Base-by-base conservation (phyloP, 345 rosid species). In the Durio zibethinus region DNA sequence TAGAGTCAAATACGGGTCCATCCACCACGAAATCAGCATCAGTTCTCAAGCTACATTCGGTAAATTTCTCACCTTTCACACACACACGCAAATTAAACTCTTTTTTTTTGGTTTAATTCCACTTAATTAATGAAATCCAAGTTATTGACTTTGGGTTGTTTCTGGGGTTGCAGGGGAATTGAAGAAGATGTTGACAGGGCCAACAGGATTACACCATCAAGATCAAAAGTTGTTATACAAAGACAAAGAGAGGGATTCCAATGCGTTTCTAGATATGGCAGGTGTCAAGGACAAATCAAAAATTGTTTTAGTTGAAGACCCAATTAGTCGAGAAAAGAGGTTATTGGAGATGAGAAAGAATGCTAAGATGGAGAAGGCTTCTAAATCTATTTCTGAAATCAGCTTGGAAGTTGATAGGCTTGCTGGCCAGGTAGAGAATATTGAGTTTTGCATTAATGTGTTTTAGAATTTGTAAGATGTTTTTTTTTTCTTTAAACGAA, bases 211-310 rank as follows among this genome's bases (percentile, higher is more conserved):
- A 65, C 95, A 94, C 81, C 97, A 90, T 79, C 88, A 91, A 82
- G 99, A 97, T 73, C 99, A 97, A 86, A 97, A 94, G 81, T 88
- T 97, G 83, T 66, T 90, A 48, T 97, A 86, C 80, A 97, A 94
- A 79, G 96, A 90, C 79, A 97, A 94, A 82, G 99, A 94, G 82
- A 94, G 98, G 77, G 99, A 94, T 77, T 97, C 99, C 25, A 94
- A 89, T 6, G 85, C 88, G 20, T 97, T 91, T 76, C 96, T 97
- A 7, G 99, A 97, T 78, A 88, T 85, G 2, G 89, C 85, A 0
- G 99, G 99, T 20, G 98, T 97, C 33, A 94, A 92, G 78, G 99
- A 97, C 86, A 85, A 86, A 82, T 94, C 99, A 14, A 97, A 94
- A 82, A 88, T 97, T 73, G 96, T 91, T 77, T 90, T 97, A 18